Evolutionary conservation across 1,284 basidiomycete genomes (phyloP), one percentile per base, ranked within the genome.

Genomic region (Rhodotorula sp.): DNA sequence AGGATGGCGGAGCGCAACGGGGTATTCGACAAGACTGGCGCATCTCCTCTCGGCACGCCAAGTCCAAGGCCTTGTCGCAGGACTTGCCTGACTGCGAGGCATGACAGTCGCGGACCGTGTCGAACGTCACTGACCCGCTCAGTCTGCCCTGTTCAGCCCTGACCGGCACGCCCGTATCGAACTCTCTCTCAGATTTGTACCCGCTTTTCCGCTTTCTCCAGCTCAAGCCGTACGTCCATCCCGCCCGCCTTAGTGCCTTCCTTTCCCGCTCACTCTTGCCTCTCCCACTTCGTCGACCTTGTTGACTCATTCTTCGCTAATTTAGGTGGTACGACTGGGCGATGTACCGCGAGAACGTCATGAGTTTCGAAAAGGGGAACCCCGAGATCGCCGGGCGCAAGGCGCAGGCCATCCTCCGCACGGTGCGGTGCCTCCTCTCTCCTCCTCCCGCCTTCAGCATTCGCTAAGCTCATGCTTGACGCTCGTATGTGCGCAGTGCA

Each of bases 91-190:
- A n/a, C n/a, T n/a, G n/a, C n/a, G n/a, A n/a, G n/a, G n/a, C n/a
- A n/a, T n/a, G n/a, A n/a, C n/a, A n/a, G n/a, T n/a, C n/a, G n/a
- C n/a, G n/a, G n/a, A n/a, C n/a, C n/a, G n/a, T n/a, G n/a, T n/a
- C n/a, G n/a, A n/a, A n/a, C n/a, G n/a, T n/a, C n/a, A n/a, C n/a
- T n/a, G n/a, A n/a, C n/a, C n/a, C n/a, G n/a, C n/a, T n/a, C n/a
- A n/a, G n/a, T n/a, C n/a, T n/a, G n/a, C n/a, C n/a, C n/a, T n/a
- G n/a, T n/a, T n/a, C n/a, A n/a, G 67, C 68, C 8, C 55, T 76
- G 65, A 82, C 62, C 13, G 62, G 70, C 13, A 87, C 86, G 0
- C 86, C 86, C 0, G 85, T 87, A 66, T 82, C 85, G 62, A 88
- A 88, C 71, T 75, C 78, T 19, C 80, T 87, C 27, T 68, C 75